Base-by-base conservation (phyloP, 331 rosid genomes). In the Spiraea crenata region DNA sequence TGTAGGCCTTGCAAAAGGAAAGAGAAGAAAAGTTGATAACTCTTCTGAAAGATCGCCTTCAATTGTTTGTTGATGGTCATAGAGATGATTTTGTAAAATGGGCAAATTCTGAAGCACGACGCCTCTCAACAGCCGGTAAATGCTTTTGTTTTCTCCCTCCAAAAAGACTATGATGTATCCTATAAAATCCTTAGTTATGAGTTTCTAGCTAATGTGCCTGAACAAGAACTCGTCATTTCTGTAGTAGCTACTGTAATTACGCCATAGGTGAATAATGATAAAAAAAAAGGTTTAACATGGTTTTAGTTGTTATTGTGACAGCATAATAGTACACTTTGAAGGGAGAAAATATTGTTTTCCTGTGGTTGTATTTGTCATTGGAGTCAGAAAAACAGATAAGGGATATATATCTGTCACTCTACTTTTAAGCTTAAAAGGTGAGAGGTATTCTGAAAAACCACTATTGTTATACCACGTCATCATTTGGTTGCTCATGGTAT, bases 51-150 rank as follows among this genome's bases (percentile, higher is more conserved):
- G 85, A 75, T 54, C 96, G 76, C 72, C 73, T 93, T 69, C 92
- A 87, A 67, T 96, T 85, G 69, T 89, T 82, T 82, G 95, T 91
- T 41, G 88, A 83, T 17, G 91, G 85, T 67, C 82, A 63, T 74
- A 63, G 9, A 45, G 89, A 89, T 35, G 99, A 93, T 75, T 93
- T 93, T 74, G 81, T 80, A 66, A 51, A 57, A 41, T 86, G 92
- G 96, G 91, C 95, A 65, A 83, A 69, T 62, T 72, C 77, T 69
- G 99, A 93, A 83, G 99, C 97, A 17, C 67, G 34, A 0, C 87
- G 63, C 49, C 99, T 93, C 80, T 93, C 99, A 65, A 16, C 61
- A 51, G 99, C 91, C 51, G 95, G 99, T 89, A 81, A 69, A 64
- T 51, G 51, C 75, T 58, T 69, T 58, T 40, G 4, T 76, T 55